Percentiles rank a stretch among this genome's conserved stretches.
Evolutionary conservation across 352 stramenopile species (phyloP).

Genomic region (Phytophthora ramorum): DNA sequence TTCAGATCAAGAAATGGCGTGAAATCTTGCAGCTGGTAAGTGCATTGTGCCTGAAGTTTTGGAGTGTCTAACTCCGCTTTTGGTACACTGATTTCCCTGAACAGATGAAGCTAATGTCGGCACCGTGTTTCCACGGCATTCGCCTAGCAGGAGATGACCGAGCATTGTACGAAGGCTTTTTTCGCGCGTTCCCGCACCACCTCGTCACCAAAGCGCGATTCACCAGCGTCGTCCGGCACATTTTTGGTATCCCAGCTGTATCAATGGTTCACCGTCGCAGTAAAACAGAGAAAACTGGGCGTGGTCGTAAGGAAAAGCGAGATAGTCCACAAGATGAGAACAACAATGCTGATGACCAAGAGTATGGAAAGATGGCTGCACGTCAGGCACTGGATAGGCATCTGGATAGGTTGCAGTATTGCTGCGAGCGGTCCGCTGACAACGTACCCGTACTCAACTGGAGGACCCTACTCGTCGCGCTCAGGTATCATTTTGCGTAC

Average conservation of each 20-base stretch:
- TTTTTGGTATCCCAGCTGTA: slow-evolving; percentile 50
- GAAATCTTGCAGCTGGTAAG: slow-evolving; percentile 62
- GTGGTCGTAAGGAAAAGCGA: slow-evolving; percentile 3
- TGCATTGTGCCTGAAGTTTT: background rate
- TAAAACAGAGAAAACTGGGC: slow-evolving; percentile 13
- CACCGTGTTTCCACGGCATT: slow-evolving; percentile 52
- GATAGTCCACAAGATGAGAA: background rate
- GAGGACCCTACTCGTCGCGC: slow-evolving; percentile 58
- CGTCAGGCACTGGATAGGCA: slow-evolving; percentile 49
- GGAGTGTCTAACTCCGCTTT: background rate
- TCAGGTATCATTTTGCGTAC: slow-evolving; percentile 44
- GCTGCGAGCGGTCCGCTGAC: slow-evolving; percentile 57
- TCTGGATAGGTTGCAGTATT: slow-evolving; percentile 69
- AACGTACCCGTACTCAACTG: slow-evolving; percentile 73
- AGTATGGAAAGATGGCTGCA: slow-evolving; percentile 13
- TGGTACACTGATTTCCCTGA: background rate
- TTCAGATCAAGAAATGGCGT: slow-evolving; percentile 69
- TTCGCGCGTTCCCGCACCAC: slow-evolving; percentile 72
- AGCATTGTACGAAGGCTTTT: slow-evolving; percentile 74
- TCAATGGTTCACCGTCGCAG: slow-evolving; percentile 25
- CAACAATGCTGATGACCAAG: slow-evolving; percentile 18
- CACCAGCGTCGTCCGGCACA: slow-evolving; percentile 61
- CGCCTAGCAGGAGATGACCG: slow-evolving; percentile 66
- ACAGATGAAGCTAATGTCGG: slow-evolving; percentile 49
- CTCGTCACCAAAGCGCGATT: slow-evolving; percentile 76